Percentiles rank a stretch among this genome's conserved stretches.
Evolutionary conservation across 495 filamentous ascomycete genomes (phyloP).

Genomic region (Aeminium ludgeri): DNA sequence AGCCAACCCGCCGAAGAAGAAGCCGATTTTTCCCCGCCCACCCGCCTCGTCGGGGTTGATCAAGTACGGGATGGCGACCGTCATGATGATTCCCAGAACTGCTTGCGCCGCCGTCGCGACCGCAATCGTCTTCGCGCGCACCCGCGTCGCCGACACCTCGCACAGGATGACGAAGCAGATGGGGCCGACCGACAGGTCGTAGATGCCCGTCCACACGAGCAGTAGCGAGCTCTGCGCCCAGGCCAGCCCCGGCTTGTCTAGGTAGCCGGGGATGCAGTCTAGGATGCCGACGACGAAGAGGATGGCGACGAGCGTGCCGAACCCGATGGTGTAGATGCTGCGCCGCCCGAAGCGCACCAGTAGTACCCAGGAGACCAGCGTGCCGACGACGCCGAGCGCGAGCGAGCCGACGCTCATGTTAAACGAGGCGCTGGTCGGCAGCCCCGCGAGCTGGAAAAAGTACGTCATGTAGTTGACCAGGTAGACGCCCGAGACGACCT

Average conservation of each 20-base stretch:
- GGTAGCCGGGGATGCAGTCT: conserved; percentile 34
- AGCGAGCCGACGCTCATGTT: conserved; percentile 26
- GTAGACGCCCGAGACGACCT: conserved; percentile 61
- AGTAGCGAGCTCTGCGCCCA: conserved; percentile 40
- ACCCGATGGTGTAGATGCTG: conserved; percentile 35
- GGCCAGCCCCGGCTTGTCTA: conserved; percentile 18
- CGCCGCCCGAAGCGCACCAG: conserved; percentile 33
- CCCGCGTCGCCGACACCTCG: conserved; percentile 39
- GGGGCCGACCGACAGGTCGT: conserved; percentile 41
- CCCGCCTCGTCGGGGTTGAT: conserved; percentile 49
- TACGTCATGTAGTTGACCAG: conserved; percentile 71
- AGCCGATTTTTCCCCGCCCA: conserved; percentile 48
- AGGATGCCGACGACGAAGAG: conserved; percentile 43
- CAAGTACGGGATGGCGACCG: conserved; percentile 46
- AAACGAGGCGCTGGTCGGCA: conserved; percentile 21
- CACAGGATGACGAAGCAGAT: conserved; percentile 45
- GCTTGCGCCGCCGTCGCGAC: conserved; percentile 45
- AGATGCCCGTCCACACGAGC: conserved; percentile 41
- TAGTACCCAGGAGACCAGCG: conserved; percentile 35
- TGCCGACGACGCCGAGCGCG: conserved; percentile 35
- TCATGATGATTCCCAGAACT: conserved; percentile 41
- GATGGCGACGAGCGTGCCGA: conserved; percentile 30
- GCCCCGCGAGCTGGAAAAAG: conserved; percentile 57
- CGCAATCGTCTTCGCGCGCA: conserved; percentile 46
- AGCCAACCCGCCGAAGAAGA: conserved; percentile 46